These are phyloP conservation scores for Vitis amurensis DNA, from an alignment of 164 flowering plant species.

Conservation along the genomic window DNA sequence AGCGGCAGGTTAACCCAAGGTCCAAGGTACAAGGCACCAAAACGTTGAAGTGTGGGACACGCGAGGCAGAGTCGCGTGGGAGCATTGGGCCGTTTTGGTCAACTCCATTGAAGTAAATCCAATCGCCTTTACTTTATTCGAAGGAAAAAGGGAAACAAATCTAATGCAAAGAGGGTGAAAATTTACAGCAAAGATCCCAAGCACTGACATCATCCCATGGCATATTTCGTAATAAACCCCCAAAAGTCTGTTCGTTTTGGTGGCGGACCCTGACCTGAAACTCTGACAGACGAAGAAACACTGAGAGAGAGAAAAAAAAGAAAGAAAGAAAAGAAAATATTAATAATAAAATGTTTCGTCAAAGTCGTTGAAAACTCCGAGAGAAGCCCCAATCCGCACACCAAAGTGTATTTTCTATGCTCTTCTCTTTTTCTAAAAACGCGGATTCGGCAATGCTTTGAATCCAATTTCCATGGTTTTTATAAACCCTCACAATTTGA, in stretches of 20 bases:
- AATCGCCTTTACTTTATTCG: not conserved
- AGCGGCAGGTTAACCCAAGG: too few relatives aligned
- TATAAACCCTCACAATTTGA: not conserved
- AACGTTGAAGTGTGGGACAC: not conserved
- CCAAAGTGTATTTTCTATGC: too few relatives aligned
- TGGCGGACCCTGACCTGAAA: too few relatives aligned
- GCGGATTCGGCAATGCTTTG: conserved; percentile 18
- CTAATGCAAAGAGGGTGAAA: not conserved
- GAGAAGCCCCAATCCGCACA: too few relatives aligned
- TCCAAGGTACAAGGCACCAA: too few relatives aligned
- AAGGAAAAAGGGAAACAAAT: not conserved
- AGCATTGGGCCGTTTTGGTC: not conserved
- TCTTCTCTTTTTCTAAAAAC: conserved; percentile 10
- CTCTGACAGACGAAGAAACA: not conserved
- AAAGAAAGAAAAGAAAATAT: too few relatives aligned
- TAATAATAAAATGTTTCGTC: not conserved
- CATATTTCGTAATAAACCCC: too few relatives aligned
- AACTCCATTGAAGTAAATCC: conserved; percentile 6
- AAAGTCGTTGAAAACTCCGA: not conserved
- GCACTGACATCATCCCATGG: too few relatives aligned
- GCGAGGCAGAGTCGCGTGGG: conserved; percentile 5
- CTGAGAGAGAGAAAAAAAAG: too few relatives aligned
- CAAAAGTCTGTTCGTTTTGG: not conserved
- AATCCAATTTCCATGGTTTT: not conserved
- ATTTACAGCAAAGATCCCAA: not conserved